These are phyloP conservation scores for Penstemon eatonii DNA, from an alignment of 257 asterid species.

Conservation along the genomic window DNA sequence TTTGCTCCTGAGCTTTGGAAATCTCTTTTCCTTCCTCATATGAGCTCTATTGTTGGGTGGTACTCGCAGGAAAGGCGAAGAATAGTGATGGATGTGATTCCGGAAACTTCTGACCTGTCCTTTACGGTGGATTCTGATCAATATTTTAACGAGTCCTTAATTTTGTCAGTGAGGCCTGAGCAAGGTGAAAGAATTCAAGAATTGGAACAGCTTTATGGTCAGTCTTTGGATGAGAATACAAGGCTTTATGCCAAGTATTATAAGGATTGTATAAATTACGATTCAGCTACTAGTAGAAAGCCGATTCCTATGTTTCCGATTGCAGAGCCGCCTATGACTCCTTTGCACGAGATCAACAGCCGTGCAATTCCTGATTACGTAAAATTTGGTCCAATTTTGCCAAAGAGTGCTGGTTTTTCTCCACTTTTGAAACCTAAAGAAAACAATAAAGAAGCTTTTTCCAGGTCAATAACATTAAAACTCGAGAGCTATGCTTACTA, in stretches of 20 bases:
- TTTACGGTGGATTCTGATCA: slow-evolving; percentile 62
- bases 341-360: slow-evolving; percentile 61
- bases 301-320: slow-evolving; percentile 74
- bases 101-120: slow-evolving; percentile 66
- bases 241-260: slow-evolving; percentile 70
- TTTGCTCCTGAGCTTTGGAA: slow-evolving; percentile 88
- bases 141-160: slow-evolving; percentile 57
- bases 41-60: slow-evolving; percentile 79
- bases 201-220: slow-evolving; percentile 62
- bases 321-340: slow-evolving; percentile 82
- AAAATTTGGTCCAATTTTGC: slow-evolving; percentile 78
- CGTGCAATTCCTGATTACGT: slow-evolving; percentile 68
- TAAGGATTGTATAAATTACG: slow-evolving; percentile 65
- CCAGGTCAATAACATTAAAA: slow-evolving; percentile 35
- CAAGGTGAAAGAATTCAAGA: slow-evolving; percentile 67
- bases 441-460: slow-evolving; percentile 27
- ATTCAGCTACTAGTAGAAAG: slow-evolving; percentile 57
- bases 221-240: slow-evolving; percentile 70
- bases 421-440: slow-evolving; percentile 42
- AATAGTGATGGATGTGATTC: slow-evolving; percentile 72
- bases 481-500: too few relatives aligned
- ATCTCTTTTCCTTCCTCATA: slow-evolving; percentile 64
- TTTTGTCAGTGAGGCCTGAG: slow-evolving; percentile 78
- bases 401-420: slow-evolving; percentile 79
- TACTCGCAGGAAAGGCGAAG: slow-evolving; percentile 65